Evolutionary conservation across 2,329 filamentous ascomycete genomes (phyloP), one percentile per base, ranked within the genome.

Genomic region (Stagonosporopsis tanaceti): DNA sequence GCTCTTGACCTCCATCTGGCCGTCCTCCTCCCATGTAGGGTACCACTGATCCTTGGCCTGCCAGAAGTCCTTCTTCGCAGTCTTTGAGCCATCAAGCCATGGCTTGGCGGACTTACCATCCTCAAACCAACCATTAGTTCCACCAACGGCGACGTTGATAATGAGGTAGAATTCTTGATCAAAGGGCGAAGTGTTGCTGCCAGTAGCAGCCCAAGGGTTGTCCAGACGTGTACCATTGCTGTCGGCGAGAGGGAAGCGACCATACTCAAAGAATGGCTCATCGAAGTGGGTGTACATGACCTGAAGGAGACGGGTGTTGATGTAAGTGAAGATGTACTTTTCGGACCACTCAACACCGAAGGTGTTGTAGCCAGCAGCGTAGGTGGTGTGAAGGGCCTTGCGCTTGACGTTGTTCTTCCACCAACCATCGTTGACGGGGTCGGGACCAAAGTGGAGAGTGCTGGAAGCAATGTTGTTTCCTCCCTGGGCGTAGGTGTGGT

Each of bases 261-360:
- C 90, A 45, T 88, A 86, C 64, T 86, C 64, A 85, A 87, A 93
- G 69, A 93, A 84, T 9, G 85, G 82, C 66, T 85, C 72, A 66
- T 89, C 80, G 69, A 93, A 93, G 75, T 77, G 90, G 65, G 85
- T 88, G 80, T 93, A 96, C 60, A 92, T 83, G 48, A 94, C 90
- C 74, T 94, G 91, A 27, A 93, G 81, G 20, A 96, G 85, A 12
- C 90, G 88, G 42, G 85, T 89, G 81, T 95, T 89, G 79, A 96
- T 84, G 73, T 93, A 96, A 24, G 90, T 93, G 80, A 94, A 96
- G 58, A 95, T 80, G 75, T 96, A 95, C 76, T 93, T 94, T 67
- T 94, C 85, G 48, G 87, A 92, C 92, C 92, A 96, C 77, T 96
- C 92, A 2, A 96, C 76, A 14, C 92, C 92, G 68, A 88, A 96